Base-by-base conservation (phyloP, 2,329 filamentous ascomycete genomes). In the Septoria linicola region DNA sequence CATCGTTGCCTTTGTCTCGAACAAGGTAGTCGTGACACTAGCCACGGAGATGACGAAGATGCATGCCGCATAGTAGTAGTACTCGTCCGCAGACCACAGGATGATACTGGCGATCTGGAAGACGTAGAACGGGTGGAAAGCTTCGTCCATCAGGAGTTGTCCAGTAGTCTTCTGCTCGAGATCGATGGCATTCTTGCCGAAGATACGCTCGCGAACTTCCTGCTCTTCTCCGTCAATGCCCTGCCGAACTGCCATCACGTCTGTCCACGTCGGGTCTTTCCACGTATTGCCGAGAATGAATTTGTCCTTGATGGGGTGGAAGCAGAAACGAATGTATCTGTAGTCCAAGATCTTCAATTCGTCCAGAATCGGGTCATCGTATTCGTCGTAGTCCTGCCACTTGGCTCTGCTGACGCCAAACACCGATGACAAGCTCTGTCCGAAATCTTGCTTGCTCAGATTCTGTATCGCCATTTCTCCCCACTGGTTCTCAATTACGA, bases 401-500 rank as follows among this genome's bases (percentile, higher is more conserved):
- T 76, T 75, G 42, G 77, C 70, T 69, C 89, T 89, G 1, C 79
- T 73, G 1, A 79, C 70, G 0, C 88, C 87, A 65, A 92, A 92
- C 1, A 87, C 77, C 0, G 81, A 82, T 2, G 82, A 85, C 34
- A 86, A 70, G n/a, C 80, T 76, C 51, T 80, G 78, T 6, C 79
- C 82, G 64, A 85, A 86, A 7, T 67, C 68, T 59, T 82, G 73
- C 40, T 69, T 75, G 51, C 78, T 76, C 10, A 97, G 78, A 42
- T 83, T 66, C 63, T 95, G 81, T n/a, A 93, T 81, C 10, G 80
- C 78, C 69, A 97, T 87, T 70, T 97, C 92, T 42, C 88, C 87
- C 92, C 93, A 97, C 78, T 97, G 90, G 65, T 99, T 96, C 79
- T 96, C 93, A 58, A 97, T 81, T 21, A 95, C 91, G 36, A 96